A percentile compares a stretch with the other conserved stretches of the same genome.
These are phyloP conservation scores for Globisporangium perplexum DNA, from an alignment of 352 stramenopile genomes.

Conservation along the genomic window DNA sequence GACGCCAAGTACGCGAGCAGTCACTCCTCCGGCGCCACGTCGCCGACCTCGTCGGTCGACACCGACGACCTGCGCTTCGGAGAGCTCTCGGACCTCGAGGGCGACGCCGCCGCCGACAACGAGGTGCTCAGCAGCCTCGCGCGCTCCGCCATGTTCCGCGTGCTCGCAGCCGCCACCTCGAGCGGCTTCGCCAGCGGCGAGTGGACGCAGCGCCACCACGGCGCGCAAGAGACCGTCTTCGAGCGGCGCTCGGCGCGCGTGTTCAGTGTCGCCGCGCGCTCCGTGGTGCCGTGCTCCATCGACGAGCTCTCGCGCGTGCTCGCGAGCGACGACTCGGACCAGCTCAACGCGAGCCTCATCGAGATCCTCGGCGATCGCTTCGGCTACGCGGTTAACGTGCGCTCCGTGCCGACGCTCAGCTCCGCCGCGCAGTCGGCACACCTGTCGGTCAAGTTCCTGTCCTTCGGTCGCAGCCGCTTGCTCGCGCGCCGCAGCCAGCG, in stretches of 20 bases:
- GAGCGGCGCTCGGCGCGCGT: constrained; percentile 7
- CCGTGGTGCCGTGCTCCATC: constrained; percentile 17
- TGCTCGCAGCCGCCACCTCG: constrained; percentile 11
- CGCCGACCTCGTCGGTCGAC: constrained; percentile 2
- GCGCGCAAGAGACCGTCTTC: constrained; percentile 3
- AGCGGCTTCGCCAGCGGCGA: constrained; percentile 1
- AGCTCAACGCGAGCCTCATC: constrained; percentile 23
- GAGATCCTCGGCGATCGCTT: constrained; percentile 20
- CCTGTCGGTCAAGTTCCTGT: constrained; percentile 22
- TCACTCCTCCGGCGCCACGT: constrained; percentile 8
- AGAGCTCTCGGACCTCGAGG: background rate
- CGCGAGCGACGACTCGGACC: constrained; percentile 19
- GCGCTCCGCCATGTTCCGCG: constrained; percentile 7
- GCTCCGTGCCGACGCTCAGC: constrained; percentile 8
- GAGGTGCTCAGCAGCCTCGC: constrained; percentile 9
- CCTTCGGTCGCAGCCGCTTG: constrained; percentile 15
- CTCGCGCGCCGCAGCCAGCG: background rate
- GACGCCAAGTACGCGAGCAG: background rate
- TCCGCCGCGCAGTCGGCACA: constrained; percentile 1
- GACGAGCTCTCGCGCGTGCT: constrained; percentile 18
- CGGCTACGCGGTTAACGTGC: constrained; percentile 21
- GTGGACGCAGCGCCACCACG: constrained; percentile 5
- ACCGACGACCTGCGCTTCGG: background rate
- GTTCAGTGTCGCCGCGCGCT: constrained; percentile 18
- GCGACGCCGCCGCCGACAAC: constrained; percentile 1